These are phyloP conservation scores for Tulasnella sp. DNA, from an alignment of 768 basidiomycete genomes.

Conservation along the genomic window DNA sequence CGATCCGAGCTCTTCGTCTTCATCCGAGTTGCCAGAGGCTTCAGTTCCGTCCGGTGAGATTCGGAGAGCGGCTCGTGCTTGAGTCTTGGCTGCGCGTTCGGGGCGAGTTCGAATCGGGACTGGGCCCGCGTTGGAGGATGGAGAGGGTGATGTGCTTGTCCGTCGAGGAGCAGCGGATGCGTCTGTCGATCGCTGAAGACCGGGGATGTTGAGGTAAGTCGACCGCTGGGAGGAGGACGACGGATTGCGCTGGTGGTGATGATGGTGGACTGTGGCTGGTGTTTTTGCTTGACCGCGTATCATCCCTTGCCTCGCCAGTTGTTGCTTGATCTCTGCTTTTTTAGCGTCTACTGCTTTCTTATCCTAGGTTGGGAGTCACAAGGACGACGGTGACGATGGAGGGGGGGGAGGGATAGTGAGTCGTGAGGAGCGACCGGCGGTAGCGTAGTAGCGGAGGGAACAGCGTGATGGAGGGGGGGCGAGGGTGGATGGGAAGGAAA, in stretches of 20 bases:
- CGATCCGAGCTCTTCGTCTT: neutral
- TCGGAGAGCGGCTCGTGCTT: neutral
- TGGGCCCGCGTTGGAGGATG: constrained; percentile 10
- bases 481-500: neutral
- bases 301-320: constrained; percentile 21
- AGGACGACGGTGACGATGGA: neutral
- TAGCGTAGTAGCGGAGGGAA: constrained; percentile 9
- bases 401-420: neutral
- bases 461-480: neutral
- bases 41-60: neutral
- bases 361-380: constrained; percentile 12
- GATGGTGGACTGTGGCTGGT: neutral
- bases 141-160: constrained; percentile 15
- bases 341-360: constrained; percentile 18
- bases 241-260: constrained; percentile 2
- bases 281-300: constrained; percentile 19
- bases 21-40: neutral
- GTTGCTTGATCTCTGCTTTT: constrained; percentile 21
- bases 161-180: neutral
- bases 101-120: neutral
- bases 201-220: constrained; percentile 1
- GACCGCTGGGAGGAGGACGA: neutral
- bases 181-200: neutral
- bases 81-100: constrained; percentile 6
- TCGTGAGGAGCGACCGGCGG: neutral